phyloP scores from a whole-genome alignment of 1,284 basidiomycete genomes.

The Cryptococcus neoformans region DNA sequence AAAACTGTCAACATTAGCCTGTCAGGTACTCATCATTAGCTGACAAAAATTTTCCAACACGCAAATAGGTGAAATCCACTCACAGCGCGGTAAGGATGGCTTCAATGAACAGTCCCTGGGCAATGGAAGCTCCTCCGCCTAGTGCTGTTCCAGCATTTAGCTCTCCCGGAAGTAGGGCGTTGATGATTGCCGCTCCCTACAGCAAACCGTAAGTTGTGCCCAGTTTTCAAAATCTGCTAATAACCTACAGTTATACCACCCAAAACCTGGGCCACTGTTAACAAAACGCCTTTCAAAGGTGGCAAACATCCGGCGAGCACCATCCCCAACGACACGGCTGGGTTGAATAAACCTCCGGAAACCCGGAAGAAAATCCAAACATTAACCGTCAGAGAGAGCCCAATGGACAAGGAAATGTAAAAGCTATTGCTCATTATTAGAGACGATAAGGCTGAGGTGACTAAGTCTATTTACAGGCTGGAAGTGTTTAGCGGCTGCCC shows the following conservation, averaged over 20 bases:
- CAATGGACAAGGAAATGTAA: conserved; percentile 52
- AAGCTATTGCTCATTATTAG: conserved; percentile 30
- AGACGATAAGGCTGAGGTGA: not conserved
- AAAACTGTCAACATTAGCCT: conserved; percentile 48
- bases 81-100: conserved; percentile 52
- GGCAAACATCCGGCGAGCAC: conserved; percentile 50
- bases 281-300: conserved; percentile 45
- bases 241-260: conserved; percentile 50
- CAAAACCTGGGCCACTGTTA: conserved; percentile 49
- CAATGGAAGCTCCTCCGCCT: conserved; percentile 36
- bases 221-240: not conserved
- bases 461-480: conserved; percentile 25
- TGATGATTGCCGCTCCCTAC: conserved; percentile 46
- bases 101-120: conserved; percentile 47
- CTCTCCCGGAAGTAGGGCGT: conserved; percentile 47
- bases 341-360: conserved; percentile 50
- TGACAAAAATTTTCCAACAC: not conserved
- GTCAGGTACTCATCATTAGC: not conserved
- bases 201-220: not conserved
- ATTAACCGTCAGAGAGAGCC: conserved; percentile 49
- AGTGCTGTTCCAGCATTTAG: conserved; percentile 48
- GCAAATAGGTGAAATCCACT: conserved; percentile 6
- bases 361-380: conserved; percentile 53
- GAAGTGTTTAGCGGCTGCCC: conserved; percentile 37
- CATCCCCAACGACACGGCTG: conserved; percentile 52